phyloP scores from a whole-genome alignment of 257 asterid genomes.

The Salvia rosmarinus region DNA sequence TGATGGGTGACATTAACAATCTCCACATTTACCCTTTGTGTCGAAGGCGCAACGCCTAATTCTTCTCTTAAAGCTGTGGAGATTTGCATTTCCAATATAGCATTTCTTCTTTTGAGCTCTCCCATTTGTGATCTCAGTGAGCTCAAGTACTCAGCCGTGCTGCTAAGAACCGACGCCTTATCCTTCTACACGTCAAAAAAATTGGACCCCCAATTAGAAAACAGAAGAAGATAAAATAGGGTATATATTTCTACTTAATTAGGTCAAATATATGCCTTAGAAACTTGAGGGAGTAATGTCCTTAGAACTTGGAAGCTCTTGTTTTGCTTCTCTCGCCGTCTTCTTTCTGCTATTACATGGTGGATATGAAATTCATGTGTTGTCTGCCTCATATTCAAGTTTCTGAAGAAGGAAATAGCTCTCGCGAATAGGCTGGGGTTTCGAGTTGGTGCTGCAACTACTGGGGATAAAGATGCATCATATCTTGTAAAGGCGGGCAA shows the following conservation, averaged over 20 bases:
- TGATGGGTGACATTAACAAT: slow-evolving; percentile 33
- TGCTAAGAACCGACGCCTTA: slow-evolving; percentile 68
- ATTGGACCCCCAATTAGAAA: neutral
- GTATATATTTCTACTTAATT: no score
- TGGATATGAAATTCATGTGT: slow-evolving; percentile 46
- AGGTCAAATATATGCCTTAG: slow-evolving; percentile 50
- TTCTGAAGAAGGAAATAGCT: slow-evolving; percentile 48
- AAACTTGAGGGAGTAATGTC: slow-evolving; percentile 60
- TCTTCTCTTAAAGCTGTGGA: slow-evolving; percentile 7
- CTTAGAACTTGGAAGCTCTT: slow-evolving; percentile 61
- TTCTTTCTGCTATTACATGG: slow-evolving; percentile 66
- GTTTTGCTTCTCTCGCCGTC: slow-evolving; percentile 56
- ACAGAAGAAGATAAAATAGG: no score
- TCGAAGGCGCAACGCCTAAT: slow-evolving; percentile 10
- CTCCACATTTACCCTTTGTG: slow-evolving; percentile 42
- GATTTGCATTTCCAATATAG: slow-evolving; percentile 46
- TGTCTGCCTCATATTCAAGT: slow-evolving; percentile 34
- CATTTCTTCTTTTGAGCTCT: slow-evolving; percentile 45
- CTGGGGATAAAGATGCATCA: slow-evolving; percentile 29
- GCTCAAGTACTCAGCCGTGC: slow-evolving; percentile 48
- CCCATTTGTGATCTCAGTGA: slow-evolving; percentile 57
- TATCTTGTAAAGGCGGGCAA: slow-evolving; percentile 52
- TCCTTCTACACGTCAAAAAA: slow-evolving; percentile 53
- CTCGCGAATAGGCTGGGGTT: slow-evolving; percentile 46
- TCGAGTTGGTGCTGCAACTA: slow-evolving; percentile 9